Evolutionary conservation across 2,329 filamentous ascomycete species (phyloP).

Genomic region (Stromatinia cepivora): DNA sequence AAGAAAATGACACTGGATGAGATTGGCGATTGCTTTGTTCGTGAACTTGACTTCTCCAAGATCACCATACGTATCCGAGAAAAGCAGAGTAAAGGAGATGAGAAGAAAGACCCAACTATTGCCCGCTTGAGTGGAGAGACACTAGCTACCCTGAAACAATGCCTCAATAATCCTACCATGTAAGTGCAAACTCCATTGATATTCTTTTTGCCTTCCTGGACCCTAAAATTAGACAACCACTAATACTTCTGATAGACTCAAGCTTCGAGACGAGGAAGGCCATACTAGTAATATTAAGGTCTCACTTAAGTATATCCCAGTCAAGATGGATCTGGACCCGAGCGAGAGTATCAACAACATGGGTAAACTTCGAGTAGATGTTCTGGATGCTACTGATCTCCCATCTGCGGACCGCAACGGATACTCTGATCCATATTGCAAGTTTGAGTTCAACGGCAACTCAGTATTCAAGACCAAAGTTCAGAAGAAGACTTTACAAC

Average conservation of each 20-base stretch:
- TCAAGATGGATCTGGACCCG: slow-evolving; percentile 90
- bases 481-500: slow-evolving; percentile 94
- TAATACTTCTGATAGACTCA: slow-evolving; percentile 86
- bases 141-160: slow-evolving; percentile 82
- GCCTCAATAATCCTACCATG: slow-evolving; percentile 48
- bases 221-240: slow-evolving; percentile 14
- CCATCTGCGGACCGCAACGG: slow-evolving; percentile 94
- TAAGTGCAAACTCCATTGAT: slow-evolving; percentile 25
- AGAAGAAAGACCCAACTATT: slow-evolving; percentile 69
- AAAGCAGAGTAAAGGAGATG: slow-evolving; percentile 72
- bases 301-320: slow-evolving; percentile 90
- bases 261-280: slow-evolving; percentile 76
- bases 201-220: slow-evolving; percentile 50
- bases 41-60: slow-evolving; percentile 94
- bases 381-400: slow-evolving; percentile 83
- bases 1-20: slow-evolving; percentile 78
- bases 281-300: slow-evolving; percentile 78
- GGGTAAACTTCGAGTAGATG: slow-evolving; percentile 89
- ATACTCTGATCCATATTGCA: slow-evolving; percentile 95
- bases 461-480: slow-evolving; percentile 94
- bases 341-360: slow-evolving; percentile 99
- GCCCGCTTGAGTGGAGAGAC: slow-evolving; percentile 85
- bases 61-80: slow-evolving; percentile 85
- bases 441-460: slow-evolving; percentile 85
- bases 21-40: slow-evolving; percentile 92